phyloP scores from a whole-genome alignment of 768 basidiomycete species.

The Jaapia argillacea region DNA sequence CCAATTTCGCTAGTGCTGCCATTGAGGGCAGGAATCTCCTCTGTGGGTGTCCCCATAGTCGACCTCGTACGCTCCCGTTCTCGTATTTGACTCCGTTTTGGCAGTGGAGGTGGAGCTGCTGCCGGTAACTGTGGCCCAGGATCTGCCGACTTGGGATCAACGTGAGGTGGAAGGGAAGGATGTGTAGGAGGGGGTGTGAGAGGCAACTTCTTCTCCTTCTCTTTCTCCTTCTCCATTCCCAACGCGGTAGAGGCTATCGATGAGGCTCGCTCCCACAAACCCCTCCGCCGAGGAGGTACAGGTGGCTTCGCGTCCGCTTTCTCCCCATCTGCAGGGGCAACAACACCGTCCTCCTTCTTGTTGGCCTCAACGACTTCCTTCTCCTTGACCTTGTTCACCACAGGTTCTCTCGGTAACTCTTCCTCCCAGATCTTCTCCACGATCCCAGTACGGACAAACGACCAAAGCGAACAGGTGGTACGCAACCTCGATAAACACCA shows the following conservation, averaged over 20 bases:
- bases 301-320: conserved; percentile 38
- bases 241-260: conserved; percentile 16
- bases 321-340: too few species aligned
- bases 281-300: conserved; percentile 40
- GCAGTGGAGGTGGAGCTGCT: conserved; percentile 1
- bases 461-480: conserved; percentile 85
- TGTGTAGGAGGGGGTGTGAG: neutral
- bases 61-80: too few species aligned
- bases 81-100: too few species aligned
- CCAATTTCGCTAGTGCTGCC: too few species aligned
- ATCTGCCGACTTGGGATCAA: neutral
- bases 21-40: conserved; percentile 5
- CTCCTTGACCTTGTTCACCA: too few species aligned
- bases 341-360: neutral
- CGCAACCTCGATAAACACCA: conserved; percentile 82
- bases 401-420: conserved; percentile 15
- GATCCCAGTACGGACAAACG: conserved; percentile 73
- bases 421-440: conserved; percentile 89
- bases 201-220: neutral
- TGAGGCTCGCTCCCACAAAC: conserved; percentile 12
- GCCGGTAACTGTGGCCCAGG: neutral
- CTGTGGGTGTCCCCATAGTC: too few species aligned
- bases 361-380: neutral
- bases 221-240: conserved; percentile 10
- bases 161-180: too few species aligned